phyloP scores from a whole-genome alignment of 2,329 filamentous ascomycete species.

The Lachnellula hyalina region DNA sequence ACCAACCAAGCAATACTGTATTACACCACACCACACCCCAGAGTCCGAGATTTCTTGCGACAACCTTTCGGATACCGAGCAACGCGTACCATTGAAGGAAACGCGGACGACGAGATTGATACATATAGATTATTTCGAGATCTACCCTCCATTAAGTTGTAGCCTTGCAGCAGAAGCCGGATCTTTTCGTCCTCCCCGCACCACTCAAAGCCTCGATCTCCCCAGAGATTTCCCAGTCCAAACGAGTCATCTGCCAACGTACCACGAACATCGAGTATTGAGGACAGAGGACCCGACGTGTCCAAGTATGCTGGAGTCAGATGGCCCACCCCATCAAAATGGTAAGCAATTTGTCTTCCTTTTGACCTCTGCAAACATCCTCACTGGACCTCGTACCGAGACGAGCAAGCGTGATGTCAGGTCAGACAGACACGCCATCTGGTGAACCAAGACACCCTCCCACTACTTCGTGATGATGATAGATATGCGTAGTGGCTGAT shows the following conservation, averaged over 20 bases:
- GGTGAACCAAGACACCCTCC: neutral
- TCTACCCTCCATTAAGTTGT: neutral
- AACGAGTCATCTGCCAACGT: neutral
- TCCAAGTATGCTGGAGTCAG: slow-evolving; percentile 31
- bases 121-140: neutral
- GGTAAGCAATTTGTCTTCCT: slow-evolving; percentile 18
- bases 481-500: slow-evolving; percentile 10
- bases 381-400: neutral
- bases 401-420: slow-evolving; percentile 13
- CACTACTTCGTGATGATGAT: neutral
- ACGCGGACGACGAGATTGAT: neutral
- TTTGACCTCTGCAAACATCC: slow-evolving; percentile 3
- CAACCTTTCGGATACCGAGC: neutral
- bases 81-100: neutral
- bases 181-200: neutral
- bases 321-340: slow-evolving; percentile 27
- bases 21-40: neutral
- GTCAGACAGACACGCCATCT: slow-evolving; percentile 1
- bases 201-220: neutral
- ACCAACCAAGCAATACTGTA: neutral
- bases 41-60: neutral
- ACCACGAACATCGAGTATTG: neutral
- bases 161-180: neutral
- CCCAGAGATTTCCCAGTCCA: neutral
- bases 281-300: neutral